Evolutionary conservation across 352 stramenopile species (phyloP).

Genomic region (Globisporangium perplexum): DNA sequence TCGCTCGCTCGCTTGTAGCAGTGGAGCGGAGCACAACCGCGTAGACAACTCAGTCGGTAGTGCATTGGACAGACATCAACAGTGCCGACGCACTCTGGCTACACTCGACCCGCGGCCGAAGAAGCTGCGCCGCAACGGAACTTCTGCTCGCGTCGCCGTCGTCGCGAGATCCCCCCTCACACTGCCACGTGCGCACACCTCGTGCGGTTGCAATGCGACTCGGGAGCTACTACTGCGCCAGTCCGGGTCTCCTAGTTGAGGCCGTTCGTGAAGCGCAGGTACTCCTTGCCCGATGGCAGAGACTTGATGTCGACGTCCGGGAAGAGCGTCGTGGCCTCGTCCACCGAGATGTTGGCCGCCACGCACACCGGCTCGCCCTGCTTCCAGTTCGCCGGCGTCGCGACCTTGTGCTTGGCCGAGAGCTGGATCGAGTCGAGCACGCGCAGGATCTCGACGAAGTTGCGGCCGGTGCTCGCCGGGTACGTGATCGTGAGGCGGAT

Average conservation of each 20-base stretch:
- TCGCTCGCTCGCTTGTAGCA: too few relatives aligned
- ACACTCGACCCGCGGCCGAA: too few relatives aligned
- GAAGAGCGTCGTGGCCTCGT: conserved; percentile 58
- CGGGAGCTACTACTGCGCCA: too few relatives aligned
- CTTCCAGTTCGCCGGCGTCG: conserved; percentile 71
- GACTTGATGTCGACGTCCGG: conserved; percentile 44
- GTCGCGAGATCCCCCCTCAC: too few relatives aligned
- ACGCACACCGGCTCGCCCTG: conserved; percentile 62
- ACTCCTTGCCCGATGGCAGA: conserved; percentile 65
- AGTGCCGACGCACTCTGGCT: background rate
- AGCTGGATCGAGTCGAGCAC: conserved; percentile 88
- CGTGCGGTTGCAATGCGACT: too few relatives aligned
- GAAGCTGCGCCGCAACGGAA: too few relatives aligned
- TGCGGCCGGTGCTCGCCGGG: conserved; percentile 87
- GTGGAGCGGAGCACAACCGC: too few relatives aligned
- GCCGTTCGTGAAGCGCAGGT: conserved; percentile 64
- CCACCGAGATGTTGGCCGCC: conserved; percentile 35
- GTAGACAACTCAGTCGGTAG: too few relatives aligned
- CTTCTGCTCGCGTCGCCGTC: too few relatives aligned
- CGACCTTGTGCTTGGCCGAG: conserved; percentile 29
- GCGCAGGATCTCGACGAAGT: conserved; percentile 92
- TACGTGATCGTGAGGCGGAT: conserved; percentile 91
- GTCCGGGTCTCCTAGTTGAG: conserved; percentile 1
- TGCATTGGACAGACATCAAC: background rate
- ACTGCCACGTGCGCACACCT: too few relatives aligned